Percentiles rank a stretch among this genome's conserved stretches.
Conservation (phyloP, 176 grass and related monocot genomes). For the Carex parvula region DNA sequence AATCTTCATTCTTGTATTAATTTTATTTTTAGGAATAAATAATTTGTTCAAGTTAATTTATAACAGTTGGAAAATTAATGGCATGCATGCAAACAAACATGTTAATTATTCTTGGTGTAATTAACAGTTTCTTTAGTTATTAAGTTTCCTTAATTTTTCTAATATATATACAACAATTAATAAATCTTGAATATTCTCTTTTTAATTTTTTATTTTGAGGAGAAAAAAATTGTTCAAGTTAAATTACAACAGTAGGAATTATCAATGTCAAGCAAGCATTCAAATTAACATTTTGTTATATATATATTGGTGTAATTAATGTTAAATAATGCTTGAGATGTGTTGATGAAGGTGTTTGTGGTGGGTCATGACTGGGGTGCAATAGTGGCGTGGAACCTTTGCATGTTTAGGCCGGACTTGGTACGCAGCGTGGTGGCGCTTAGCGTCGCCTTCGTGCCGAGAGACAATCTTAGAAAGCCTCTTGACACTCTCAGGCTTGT, state of each 20-base stretch:
- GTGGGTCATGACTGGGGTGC: conserved; percentile 54
- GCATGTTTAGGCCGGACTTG: conserved; percentile 47
- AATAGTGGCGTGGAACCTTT: conserved; percentile 34
- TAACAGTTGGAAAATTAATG: neutral
- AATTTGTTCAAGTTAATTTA: neutral
- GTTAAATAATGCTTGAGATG: neutral
- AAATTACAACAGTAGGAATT: neutral
- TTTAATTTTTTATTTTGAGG: too few relatives aligned
- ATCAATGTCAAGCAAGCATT: neutral
- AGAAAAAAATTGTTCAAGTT: neutral
- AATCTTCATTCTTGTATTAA: too few relatives aligned
- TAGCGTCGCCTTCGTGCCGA: conserved; percentile 36
- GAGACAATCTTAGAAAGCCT: conserved; percentile 26
- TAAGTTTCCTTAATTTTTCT: too few relatives aligned
- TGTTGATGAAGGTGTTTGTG: conserved; percentile 36
- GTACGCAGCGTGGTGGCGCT: conserved; percentile 39
- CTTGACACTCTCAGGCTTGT: conserved; percentile 27
- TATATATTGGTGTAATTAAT: neutral
- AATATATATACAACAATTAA: too few relatives aligned
- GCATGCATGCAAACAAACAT: neutral
- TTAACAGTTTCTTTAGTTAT: too few relatives aligned
- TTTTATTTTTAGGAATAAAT: too few relatives aligned
- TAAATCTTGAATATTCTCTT: too few relatives aligned
- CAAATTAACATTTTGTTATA: neutral
- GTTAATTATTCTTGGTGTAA: neutral